phyloP scores from a whole-genome alignment of 2,329 filamentous ascomycete genomes.

The Geosmithia putterillii region DNA sequence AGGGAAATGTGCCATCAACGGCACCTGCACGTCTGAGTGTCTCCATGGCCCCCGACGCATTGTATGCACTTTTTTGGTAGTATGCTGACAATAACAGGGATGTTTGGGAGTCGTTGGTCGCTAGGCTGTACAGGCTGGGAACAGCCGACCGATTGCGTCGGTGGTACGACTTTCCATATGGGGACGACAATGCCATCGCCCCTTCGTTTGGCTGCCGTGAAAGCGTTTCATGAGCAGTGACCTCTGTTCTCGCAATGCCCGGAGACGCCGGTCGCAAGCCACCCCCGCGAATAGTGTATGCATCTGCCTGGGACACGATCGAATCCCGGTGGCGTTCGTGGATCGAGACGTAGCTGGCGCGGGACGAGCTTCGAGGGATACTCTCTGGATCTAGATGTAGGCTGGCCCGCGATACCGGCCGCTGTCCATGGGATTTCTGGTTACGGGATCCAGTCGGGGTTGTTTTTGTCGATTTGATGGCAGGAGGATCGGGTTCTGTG shows the following conservation, averaged over 20 bases:
- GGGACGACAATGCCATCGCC: neutral
- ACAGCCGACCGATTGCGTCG: slow-evolving; percentile 18
- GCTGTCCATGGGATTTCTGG: neutral
- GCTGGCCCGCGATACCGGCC: slow-evolving; percentile 1
- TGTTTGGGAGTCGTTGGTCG: slow-evolving; percentile 40
- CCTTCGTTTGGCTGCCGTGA: slow-evolving; percentile 1
- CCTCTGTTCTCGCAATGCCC: slow-evolving; percentile 13
- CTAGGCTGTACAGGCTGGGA: slow-evolving; percentile 48
- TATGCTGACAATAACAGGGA: slow-evolving; percentile 39
- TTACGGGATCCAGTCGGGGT: neutral
- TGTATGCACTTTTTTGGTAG: slow-evolving; percentile 34
- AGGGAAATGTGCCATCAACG: slow-evolving; percentile 46
- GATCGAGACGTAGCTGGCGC: slow-evolving; percentile 35
- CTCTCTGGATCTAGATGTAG: slow-evolving; percentile 12
- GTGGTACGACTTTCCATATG: slow-evolving; percentile 7
- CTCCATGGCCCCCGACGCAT: slow-evolving; percentile 32
- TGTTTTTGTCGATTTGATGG: neutral
- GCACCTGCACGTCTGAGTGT: slow-evolving; percentile 38
- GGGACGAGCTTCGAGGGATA: slow-evolving; percentile 26
- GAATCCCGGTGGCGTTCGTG: slow-evolving; percentile 40
- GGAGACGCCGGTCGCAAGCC: slow-evolving; percentile 33
- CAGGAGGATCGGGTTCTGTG: slow-evolving; percentile 4
- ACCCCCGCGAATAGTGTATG: slow-evolving; percentile 37
- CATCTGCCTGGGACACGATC: slow-evolving; percentile 42
- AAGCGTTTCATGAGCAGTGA: slow-evolving; percentile 8